Evolutionary conservation across 345 rosid genomes (phyloP).

Genomic region (Reutealis trisperma): DNA sequence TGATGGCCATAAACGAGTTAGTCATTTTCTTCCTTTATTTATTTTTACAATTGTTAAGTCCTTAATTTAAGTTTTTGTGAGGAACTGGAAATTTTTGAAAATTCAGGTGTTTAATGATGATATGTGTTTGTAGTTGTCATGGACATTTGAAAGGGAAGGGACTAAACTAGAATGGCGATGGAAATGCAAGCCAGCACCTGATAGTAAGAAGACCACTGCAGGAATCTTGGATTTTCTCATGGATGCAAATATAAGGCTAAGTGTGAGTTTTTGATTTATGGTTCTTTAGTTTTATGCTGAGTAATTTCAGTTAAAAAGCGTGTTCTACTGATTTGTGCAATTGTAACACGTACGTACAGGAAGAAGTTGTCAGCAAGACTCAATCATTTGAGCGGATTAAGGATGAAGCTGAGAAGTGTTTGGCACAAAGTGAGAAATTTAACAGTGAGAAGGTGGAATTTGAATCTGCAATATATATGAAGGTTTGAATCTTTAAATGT

Average conservation of each 20-base stretch:
- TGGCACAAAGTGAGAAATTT: conserved; percentile 65
- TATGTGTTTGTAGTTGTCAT: conserved; percentile 57
- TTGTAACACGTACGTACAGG: conserved; percentile 8
- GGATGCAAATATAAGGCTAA: conserved; percentile 79
- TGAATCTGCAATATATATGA: conserved; percentile 70
- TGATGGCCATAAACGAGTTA: conserved; percentile 67
- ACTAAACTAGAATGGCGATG: conserved; percentile 90
- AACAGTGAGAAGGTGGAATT: conserved; percentile 63
- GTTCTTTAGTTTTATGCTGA: not conserved
- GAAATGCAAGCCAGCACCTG: conserved; percentile 65
- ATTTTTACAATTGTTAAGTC: not conserved
- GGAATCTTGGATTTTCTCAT: conserved; percentile 79
- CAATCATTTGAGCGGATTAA: conserved; percentile 62
- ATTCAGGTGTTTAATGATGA: not conserved
- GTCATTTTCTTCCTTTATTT: conserved; percentile 10
- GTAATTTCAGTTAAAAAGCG: not conserved
- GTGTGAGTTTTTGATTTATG: conserved; percentile 39
- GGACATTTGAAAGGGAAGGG: conserved; percentile 93
- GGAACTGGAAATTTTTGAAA: not conserved
- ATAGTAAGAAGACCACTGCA: conserved; percentile 47
- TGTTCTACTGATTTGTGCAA: not conserved
- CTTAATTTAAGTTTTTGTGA: not conserved
- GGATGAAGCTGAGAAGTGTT: conserved; percentile 79
- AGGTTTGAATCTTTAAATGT: conserved; percentile 40
- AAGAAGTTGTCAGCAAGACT: conserved; percentile 41